Percentiles rank a stretch among this genome's conserved stretches.
Conservation (phyloP, 257 asterid species). For the Solanum neorickii region DNA sequence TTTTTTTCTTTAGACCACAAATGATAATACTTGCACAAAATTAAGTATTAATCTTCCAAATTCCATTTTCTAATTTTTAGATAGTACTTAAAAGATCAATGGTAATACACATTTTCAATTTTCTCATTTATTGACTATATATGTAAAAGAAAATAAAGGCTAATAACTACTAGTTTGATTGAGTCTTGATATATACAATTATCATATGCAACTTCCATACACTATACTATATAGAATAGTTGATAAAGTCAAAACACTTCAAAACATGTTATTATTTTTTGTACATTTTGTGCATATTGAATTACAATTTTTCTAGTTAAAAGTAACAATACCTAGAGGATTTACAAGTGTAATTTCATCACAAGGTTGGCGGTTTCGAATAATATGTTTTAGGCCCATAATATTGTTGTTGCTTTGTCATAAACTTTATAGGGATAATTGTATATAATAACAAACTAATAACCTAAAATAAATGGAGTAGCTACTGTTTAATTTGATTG, state of each 20-base stretch:
- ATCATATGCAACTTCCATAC: background rate
- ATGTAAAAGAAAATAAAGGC: background rate
- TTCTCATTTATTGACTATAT: background rate
- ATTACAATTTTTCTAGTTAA: background rate
- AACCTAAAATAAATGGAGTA: too few species aligned
- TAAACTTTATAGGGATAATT: background rate
- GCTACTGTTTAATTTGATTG: too few species aligned
- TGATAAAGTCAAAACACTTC: background rate
- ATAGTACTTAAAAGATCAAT: background rate
- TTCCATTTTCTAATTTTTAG: background rate
- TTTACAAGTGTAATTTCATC: background rate
- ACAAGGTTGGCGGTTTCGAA: background rate
- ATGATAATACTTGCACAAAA: background rate
- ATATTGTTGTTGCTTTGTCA: background rate
- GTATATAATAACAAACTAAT: too few species aligned
- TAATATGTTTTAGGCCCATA: background rate
- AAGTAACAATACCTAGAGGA: background rate
- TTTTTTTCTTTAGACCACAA: background rate
- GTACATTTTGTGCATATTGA: background rate
- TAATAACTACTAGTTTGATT: background rate
- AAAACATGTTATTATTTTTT: too few species aligned
- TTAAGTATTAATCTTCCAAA: background rate
- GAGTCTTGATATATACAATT: background rate
- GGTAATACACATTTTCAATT: background rate
- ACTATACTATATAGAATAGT: background rate